These are phyloP conservation scores for Cytospora mali DNA, from an alignment of 2,329 filamentous ascomycete genomes.

Conservation along the genomic window DNA sequence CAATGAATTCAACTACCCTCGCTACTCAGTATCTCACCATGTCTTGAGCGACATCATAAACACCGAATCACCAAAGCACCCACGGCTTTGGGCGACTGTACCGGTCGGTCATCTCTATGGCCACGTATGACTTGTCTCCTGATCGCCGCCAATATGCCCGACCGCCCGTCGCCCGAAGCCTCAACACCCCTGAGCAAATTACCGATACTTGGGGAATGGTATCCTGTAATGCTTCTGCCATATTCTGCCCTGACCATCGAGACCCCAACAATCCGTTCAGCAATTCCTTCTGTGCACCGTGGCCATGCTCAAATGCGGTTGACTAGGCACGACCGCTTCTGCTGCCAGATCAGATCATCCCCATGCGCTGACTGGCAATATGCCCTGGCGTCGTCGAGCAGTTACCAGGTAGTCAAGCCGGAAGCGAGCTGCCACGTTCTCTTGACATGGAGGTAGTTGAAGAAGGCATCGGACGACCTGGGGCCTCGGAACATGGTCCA, in stretches of 20 bases:
- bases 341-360: not conserved
- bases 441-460: not conserved
- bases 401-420: not conserved
- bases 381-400: not conserved
- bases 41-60: slow-evolving; percentile 9
- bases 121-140: slow-evolving; percentile 8
- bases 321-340: not conserved
- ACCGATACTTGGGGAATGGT: slow-evolving; percentile 14
- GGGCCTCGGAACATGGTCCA: slow-evolving; percentile 6
- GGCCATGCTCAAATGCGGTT: slow-evolving; percentile 2
- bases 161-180: not conserved
- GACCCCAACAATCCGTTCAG: not conserved
- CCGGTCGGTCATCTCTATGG: slow-evolving; percentile 2
- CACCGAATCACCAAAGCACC: not conserved
- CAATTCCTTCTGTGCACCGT: slow-evolving; percentile 9
- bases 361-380: not conserved
- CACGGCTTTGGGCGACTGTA: slow-evolving; percentile 2
- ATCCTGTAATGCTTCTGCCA: slow-evolving; percentile 17
- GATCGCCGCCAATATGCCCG: slow-evolving; percentile 5
- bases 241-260: slow-evolving; percentile 6
- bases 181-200: slow-evolving; percentile 7
- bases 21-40: slow-evolving; percentile 12
- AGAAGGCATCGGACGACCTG: slow-evolving; percentile 4
- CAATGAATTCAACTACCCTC: slow-evolving; percentile 21
- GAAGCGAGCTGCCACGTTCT: not conserved